Evolutionary conservation across 1,284 basidiomycete genomes (phyloP).

Genomic region (Austroboletus novae-zelandiae): DNA sequence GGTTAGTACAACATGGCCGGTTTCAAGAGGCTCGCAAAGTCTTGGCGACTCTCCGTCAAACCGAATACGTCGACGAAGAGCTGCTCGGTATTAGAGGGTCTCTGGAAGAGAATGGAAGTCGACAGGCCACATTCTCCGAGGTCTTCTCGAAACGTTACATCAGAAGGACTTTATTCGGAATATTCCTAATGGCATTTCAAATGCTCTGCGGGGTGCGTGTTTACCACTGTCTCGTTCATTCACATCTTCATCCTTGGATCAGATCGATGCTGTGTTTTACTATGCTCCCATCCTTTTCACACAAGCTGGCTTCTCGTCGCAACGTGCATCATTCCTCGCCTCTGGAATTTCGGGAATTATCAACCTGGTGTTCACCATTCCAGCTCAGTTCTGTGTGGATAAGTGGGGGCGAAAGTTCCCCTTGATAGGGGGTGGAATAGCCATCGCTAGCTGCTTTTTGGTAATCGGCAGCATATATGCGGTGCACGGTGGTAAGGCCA

Average conservation of each 20-base stretch:
- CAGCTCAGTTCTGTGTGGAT: conserved; percentile 42
- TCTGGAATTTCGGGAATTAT: conserved; percentile 52
- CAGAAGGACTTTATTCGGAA: conserved; percentile 41
- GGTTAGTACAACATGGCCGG: conserved; percentile 45
- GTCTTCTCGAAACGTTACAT: conserved; percentile 33
- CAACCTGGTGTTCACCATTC: conserved; percentile 43
- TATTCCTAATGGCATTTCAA: conserved; percentile 47
- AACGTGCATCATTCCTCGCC: conserved; percentile 48
- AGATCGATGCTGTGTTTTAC: conserved; percentile 33
- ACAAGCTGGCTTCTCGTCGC: conserved; percentile 47
- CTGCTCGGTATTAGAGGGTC: conserved; percentile 19
- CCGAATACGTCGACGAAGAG: conserved; percentile 21
- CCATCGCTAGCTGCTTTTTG: conserved; percentile 40
- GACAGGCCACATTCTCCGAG: conserved; percentile 24
- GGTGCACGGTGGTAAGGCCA: conserved; percentile 28
- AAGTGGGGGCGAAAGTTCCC: conserved; percentile 46
- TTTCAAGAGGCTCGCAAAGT: conserved; percentile 39
- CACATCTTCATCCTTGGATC: conserved; percentile 12
- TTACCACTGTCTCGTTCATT: conserved; percentile 1
- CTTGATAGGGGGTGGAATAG: conserved; percentile 43
- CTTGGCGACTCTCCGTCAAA: conserved; percentile 16
- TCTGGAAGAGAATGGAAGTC: conserved; percentile 22
- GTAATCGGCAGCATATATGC: conserved; percentile 45
- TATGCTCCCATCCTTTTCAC: conserved; percentile 52
- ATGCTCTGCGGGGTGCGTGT: conserved; percentile 36